A percentile compares a stretch with the other conserved stretches of the same genome.
phyloP scores from a whole-genome alignment of 306 rosid genomes.

The Casuarina cunninghamiana region DNA sequence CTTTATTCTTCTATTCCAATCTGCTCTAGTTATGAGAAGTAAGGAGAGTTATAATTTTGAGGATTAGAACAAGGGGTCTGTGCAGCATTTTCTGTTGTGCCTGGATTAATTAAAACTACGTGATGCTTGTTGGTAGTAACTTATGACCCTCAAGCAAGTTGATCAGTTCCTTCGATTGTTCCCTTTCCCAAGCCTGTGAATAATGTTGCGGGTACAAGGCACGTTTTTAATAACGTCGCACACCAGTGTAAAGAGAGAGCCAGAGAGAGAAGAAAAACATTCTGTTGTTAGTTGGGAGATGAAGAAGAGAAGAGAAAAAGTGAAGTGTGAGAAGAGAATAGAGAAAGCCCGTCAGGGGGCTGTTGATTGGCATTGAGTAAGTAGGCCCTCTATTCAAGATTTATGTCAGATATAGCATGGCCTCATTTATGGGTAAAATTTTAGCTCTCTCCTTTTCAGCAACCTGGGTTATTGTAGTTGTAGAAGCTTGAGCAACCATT shows the following conservation, averaged over 20 bases:
- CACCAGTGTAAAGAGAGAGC: too few species aligned
- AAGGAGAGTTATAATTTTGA: too few species aligned
- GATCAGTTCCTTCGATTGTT: neutral
- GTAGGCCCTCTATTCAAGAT: neutral
- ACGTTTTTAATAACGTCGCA: too few species aligned
- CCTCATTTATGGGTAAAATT: neutral
- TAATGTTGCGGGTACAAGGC: neutral
- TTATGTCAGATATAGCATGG: neutral
- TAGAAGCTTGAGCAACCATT: neutral
- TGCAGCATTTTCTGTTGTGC: neutral
- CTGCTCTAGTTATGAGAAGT: neutral
- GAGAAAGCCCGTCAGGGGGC: too few species aligned
- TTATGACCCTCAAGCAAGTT: neutral
- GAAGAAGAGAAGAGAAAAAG: too few species aligned
- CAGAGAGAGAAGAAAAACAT: too few species aligned
- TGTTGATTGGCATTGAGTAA: too few species aligned
- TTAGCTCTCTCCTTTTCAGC: neutral
- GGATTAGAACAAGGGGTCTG: neutral
- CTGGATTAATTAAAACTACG: neutral
- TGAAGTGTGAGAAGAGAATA: too few species aligned
- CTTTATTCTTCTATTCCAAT: conserved; percentile 1
- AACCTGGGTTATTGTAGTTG: neutral
- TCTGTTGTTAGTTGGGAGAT: too few species aligned
- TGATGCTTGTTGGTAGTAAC: neutral
- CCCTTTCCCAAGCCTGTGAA: neutral